phyloP scores from a whole-genome alignment of 179 eudicot species.

The Pouteria campechiana region DNA sequence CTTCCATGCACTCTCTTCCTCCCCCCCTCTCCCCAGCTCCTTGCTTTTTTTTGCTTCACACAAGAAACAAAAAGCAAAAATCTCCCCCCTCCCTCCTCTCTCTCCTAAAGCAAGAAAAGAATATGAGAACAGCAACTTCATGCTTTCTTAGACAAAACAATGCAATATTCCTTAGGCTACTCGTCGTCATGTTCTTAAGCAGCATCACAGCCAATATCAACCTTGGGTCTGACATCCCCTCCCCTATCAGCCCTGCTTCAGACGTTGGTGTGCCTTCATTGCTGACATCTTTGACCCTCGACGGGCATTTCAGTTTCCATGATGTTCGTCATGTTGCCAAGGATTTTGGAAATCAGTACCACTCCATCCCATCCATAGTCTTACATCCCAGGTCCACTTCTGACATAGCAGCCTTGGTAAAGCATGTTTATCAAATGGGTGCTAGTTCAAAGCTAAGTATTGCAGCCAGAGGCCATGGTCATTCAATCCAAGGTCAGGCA shows the following conservation, averaged over 20 bases:
- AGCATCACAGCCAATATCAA: conserved; percentile 11
- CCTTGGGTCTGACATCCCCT: conserved; percentile 15
- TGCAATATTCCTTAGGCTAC: conserved; percentile 12
- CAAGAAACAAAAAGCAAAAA: conserved; percentile 3
- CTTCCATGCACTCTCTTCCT: conserved; percentile 5
- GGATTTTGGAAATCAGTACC: conserved; percentile 66
- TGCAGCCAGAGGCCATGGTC: conserved; percentile 91
- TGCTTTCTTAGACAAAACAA: conserved; percentile 5
- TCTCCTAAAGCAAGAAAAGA: not conserved
- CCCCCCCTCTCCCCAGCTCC: no score
- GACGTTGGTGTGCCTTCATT: no score
- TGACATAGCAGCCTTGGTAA: conserved; percentile 54
- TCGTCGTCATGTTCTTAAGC: conserved; percentile 21
- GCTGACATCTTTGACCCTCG: conserved; percentile 26
- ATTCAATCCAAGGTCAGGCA: conserved; percentile 81
- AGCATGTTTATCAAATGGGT: conserved; percentile 62
- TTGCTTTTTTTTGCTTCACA: conserved; percentile 3
- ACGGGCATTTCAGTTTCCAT: conserved; percentile 45
- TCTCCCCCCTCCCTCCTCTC: not conserved
- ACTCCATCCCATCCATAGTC: conserved; percentile 46
- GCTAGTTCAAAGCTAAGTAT: conserved; percentile 53
- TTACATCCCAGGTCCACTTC: conserved; percentile 64
- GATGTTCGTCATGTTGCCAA: conserved; percentile 46
- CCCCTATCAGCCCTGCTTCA: no score
- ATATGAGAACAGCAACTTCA: conserved; percentile 11